Evolutionary conservation across 2,329 filamentous ascomycete genomes (phyloP).

Genomic region (Dactylellina haptotyla): DNA sequence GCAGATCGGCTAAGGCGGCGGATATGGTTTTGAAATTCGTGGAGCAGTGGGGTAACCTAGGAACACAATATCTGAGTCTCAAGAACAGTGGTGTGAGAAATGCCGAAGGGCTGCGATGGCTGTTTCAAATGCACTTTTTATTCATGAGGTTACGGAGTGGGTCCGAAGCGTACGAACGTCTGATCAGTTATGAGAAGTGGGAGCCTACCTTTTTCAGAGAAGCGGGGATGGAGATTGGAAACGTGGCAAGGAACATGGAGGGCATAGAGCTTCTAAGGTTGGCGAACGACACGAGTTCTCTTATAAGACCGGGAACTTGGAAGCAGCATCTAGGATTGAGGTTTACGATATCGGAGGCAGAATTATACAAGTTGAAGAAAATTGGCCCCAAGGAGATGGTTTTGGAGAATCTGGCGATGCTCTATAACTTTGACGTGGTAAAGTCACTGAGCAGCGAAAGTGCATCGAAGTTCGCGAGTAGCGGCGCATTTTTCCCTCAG

Average conservation of each 20-base stretch:
- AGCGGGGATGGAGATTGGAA: neutral
- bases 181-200: neutral
- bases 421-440: neutral
- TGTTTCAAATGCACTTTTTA: conserved; percentile 14
- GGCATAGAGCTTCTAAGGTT: conserved; percentile 11
- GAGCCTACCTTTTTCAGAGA: neutral
- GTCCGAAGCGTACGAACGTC: neutral
- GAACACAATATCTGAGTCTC: neutral
- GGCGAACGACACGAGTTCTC: neutral
- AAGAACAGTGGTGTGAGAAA: neutral
- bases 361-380: neutral
- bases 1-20: neutral
- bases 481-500: neutral
- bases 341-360: neutral
- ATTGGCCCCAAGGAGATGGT: conserved; percentile 12
- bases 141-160: neutral
- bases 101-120: neutral
- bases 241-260: conserved; percentile 6
- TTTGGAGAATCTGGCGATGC: conserved; percentile 1
- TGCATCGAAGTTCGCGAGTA: neutral
- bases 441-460: neutral
- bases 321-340: neutral
- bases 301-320: neutral
- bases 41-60: neutral
- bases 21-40: neutral